Conservation (phyloP, 1,139 yeast genomes). For the Blastobotrys apis region DNA sequence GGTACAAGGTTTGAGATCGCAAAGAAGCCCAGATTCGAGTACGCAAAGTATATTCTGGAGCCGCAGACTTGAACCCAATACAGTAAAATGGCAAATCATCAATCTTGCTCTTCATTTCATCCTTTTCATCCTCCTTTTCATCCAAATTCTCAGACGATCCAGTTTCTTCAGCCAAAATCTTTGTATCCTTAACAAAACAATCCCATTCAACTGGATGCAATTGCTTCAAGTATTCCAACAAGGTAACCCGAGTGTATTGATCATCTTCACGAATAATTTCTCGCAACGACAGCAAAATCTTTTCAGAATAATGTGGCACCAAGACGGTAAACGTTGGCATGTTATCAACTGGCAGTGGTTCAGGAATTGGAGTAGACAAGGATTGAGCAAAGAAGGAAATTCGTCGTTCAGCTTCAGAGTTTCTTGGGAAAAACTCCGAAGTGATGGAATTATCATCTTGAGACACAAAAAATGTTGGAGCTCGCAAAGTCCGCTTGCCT, state of each 20-base stretch:
- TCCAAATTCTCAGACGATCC: conserved; percentile 31
- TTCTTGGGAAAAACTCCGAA: conserved; percentile 92
- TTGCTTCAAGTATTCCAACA: conserved; percentile 94
- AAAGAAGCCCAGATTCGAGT: conserved; percentile 99
- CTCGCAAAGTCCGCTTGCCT: conserved; percentile 97
- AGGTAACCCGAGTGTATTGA: conserved; percentile 94
- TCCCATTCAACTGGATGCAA: conserved; percentile 99
- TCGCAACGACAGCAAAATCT: conserved; percentile 87
- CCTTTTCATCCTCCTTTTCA: conserved; percentile 56
- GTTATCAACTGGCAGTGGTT: conserved; percentile 97
- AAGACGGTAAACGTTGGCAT: conserved; percentile 98
- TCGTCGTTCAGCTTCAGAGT: conserved; percentile 99
- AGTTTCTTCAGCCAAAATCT: conserved; percentile 91
- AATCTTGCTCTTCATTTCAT: conserved; percentile 77
- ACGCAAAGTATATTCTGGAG: conserved; percentile 97
- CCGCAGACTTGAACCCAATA: conserved; percentile 98
- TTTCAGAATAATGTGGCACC: conserved; percentile 97
- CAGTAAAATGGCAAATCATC: conserved; percentile 98
- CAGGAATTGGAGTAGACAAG: conserved; percentile 95
- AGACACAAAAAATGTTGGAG: conserved; percentile 96
- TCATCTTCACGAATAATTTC: conserved; percentile 99
- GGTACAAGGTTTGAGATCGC: conserved; percentile 95
- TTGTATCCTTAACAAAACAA: conserved; percentile 96
- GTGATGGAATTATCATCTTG: conserved; percentile 95
- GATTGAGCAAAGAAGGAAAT: conserved; percentile 98